These are phyloP conservation scores for Lentinula detonsa DNA, from an alignment of 768 basidiomycete species.

Conservation along the genomic window DNA sequence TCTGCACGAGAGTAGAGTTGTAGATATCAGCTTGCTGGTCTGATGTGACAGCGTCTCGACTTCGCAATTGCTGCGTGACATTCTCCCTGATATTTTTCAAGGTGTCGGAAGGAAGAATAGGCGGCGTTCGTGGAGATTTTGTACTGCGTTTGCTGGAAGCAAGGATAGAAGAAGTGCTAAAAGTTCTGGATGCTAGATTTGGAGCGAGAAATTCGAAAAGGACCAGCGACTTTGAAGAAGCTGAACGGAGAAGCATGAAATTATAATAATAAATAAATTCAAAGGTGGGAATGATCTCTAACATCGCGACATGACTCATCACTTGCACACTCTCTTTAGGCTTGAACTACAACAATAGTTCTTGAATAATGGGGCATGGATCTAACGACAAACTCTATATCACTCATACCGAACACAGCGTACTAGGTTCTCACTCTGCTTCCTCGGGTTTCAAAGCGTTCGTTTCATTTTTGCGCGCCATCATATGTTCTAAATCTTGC, in stretches of 20 bases:
- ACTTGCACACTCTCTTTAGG: too few species aligned
- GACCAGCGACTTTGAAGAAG: slow-evolving; percentile 6
- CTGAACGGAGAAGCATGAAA: neutral
- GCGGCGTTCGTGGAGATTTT: neutral
- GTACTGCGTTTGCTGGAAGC: neutral
- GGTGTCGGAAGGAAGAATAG: slow-evolving; percentile 1
- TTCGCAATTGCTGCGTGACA: slow-evolving; percentile 5
- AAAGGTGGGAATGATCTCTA: neutral
- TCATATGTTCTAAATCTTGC: neutral
- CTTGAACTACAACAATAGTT: neutral
- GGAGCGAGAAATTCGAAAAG: slow-evolving; percentile 41
- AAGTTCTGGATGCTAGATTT: slow-evolving; percentile 18
- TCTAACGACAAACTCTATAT: slow-evolving; percentile 70
- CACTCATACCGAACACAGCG: slow-evolving; percentile 81
- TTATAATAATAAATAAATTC: neutral
- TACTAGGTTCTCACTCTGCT: slow-evolving; percentile 76
- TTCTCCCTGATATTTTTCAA: slow-evolving; percentile 14
- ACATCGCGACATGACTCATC: neutral
- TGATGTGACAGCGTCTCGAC: slow-evolving; percentile 10
- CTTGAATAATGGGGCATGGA: slow-evolving; percentile 1
- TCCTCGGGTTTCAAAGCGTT: slow-evolving; percentile 70
- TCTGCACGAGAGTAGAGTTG: slow-evolving; percentile 27
- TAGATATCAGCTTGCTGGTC: slow-evolving; percentile 27
- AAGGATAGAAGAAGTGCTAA: slow-evolving; percentile 1
- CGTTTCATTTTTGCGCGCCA: slow-evolving; percentile 18